Evolutionary conservation across 257 asterid genomes (phyloP).

Genomic region (Eustoma russellianum): DNA sequence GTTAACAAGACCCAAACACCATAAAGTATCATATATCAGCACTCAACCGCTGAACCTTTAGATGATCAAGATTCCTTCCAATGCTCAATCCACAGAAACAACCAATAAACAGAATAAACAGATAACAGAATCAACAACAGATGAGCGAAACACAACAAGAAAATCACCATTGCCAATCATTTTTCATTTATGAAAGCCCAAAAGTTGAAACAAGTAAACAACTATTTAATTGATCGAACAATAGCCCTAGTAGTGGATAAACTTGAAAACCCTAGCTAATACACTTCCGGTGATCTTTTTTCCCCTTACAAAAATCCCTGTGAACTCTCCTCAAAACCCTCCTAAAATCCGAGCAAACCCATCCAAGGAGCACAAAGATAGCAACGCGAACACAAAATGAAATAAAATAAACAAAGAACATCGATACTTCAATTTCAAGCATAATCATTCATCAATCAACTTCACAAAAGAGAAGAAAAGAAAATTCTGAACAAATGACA

Average conservation of each 20-base stretch:
- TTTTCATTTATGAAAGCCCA: too few relatives aligned
- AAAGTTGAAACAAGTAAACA: not conserved
- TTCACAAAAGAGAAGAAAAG: not conserved
- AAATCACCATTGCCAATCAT: too few relatives aligned
- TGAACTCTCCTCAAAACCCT: not conserved
- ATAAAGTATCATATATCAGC: not conserved
- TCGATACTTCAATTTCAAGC: not conserved
- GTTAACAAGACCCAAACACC: not conserved
- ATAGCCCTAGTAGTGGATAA: too few relatives aligned
- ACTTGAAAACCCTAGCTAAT: not conserved
- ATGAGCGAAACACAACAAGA: too few relatives aligned
- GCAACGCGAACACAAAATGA: not conserved
- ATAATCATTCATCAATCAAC: constrained; percentile 3
- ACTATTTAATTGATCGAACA: too few relatives aligned
- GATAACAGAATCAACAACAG: too few relatives aligned
- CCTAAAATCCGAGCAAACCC: not conserved
- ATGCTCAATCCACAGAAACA: not conserved
- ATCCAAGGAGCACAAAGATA: not conserved
- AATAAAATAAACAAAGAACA: not conserved
- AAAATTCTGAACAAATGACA: too few relatives aligned
- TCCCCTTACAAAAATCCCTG: not conserved
- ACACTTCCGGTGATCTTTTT: not conserved
- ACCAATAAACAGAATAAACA: not conserved
- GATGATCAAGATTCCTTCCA: not conserved
- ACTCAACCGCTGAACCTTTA: not conserved